phyloP scores from a whole-genome alignment of 2,329 filamentous ascomycete genomes.

The Tolypocladium ovalisporum region DNA sequence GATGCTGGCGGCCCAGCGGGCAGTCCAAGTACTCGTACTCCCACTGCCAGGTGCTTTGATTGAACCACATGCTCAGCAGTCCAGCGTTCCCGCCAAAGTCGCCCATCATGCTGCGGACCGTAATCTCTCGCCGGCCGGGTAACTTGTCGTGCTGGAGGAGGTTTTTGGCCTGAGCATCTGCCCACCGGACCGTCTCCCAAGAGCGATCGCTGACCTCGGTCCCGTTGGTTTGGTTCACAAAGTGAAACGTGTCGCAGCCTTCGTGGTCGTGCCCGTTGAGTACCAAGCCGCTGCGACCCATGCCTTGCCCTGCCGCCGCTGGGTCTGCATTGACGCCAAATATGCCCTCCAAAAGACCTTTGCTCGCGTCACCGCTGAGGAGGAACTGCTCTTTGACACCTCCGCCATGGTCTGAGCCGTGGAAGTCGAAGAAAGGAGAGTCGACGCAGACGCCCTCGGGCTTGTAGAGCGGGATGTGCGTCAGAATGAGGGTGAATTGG shows the following conservation, averaged over 20 bases:
- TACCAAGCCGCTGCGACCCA: conserved; percentile 64
- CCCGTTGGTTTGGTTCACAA: conserved; percentile 50
- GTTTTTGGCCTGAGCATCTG: conserved; percentile 27
- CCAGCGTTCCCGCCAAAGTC: conserved; percentile 88
- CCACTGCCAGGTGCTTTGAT: conserved; percentile 64
- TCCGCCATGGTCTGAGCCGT: conserved; percentile 50
- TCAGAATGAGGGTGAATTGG: conserved; percentile 74
- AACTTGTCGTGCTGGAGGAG: conserved; percentile 31
- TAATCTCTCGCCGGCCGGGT: conserved; percentile 74
- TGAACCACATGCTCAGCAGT: conserved; percentile 82
- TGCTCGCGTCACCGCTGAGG: conserved; percentile 60
- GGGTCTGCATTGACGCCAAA: conserved; percentile 63
- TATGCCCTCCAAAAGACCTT: conserved; percentile 71
- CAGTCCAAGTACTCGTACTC: conserved; percentile 71
- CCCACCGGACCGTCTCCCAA: conserved; percentile 42
- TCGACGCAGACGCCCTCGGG: conserved; percentile 73
- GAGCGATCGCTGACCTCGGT: conserved; percentile 25
- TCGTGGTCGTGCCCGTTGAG: conserved; percentile 93
- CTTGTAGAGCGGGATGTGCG: conserved; percentile 88
- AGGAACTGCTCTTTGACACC: conserved; percentile 88
- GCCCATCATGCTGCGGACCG: conserved; percentile 97
- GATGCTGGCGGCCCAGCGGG: conserved; percentile 71
- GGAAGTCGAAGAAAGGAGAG: conserved; percentile 71
- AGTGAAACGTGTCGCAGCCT: conserved; percentile 86
- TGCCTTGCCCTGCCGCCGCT: conserved; percentile 46